Evolutionary conservation across 768 basidiomycete genomes (phyloP).

Genomic region (Suillus subalutaceus): DNA sequence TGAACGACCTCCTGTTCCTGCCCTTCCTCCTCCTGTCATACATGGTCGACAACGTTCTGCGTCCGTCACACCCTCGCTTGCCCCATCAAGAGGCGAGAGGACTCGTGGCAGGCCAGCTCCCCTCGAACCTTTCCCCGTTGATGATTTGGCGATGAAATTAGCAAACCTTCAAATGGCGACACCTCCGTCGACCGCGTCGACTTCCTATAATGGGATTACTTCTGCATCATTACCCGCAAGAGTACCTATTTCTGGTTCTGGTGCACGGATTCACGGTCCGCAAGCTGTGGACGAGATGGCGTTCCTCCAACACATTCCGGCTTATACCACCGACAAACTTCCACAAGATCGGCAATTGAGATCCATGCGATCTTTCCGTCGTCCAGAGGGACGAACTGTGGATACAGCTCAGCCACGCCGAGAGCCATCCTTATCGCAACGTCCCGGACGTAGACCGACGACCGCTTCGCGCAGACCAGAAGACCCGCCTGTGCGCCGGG

Average conservation of each 20-base stretch:
- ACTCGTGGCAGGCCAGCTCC: constrained; percentile 47
- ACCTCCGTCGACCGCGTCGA: constrained; percentile 18
- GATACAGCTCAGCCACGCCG: constrained; percentile 39
- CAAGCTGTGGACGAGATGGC: constrained; percentile 17
- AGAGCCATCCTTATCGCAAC: constrained; percentile 32
- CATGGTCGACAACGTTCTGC: constrained; percentile 35
- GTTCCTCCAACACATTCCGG: constrained; percentile 23
- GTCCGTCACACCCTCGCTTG: constrained; percentile 27
- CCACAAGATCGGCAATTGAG: constrained; percentile 40
- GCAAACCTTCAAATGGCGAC: constrained; percentile 47
- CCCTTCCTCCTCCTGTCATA: constrained; percentile 26
- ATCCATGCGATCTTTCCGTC: constrained; percentile 65
- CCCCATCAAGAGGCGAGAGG: constrained; percentile 38
- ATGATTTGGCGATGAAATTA: constrained; percentile 63
- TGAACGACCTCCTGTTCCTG: constrained; percentile 20
- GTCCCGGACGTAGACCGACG: constrained; percentile 42
- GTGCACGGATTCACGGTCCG: constrained; percentile 28
- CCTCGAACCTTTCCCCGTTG: constrained; percentile 47
- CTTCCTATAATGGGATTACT: constrained; percentile 16
- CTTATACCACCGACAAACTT: constrained; percentile 23
- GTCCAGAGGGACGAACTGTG: constrained; percentile 37
- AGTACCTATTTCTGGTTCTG: constrained; percentile 13
- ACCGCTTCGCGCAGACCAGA: constrained; percentile 23
- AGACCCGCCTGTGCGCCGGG: constrained; percentile 7
- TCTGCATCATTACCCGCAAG: constrained; percentile 16